Percentiles rank a stretch among this genome's conserved stretches.
Evolutionary conservation across 169 alveolate genomes (phyloP).

Genomic region (Plasmodium cynomolgi): DNA sequence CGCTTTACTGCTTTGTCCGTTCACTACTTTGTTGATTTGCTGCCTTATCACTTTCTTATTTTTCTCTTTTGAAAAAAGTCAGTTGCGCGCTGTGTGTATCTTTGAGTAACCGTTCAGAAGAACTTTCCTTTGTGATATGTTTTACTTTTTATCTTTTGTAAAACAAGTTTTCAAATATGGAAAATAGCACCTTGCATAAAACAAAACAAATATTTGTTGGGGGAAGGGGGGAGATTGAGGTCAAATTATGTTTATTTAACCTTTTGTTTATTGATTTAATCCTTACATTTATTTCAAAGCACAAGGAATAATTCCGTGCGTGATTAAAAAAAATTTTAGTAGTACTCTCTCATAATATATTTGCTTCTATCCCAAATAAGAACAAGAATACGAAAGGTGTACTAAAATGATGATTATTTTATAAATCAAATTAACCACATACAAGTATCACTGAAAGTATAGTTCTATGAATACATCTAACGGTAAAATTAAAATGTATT

Average conservation of each 20-base stretch:
- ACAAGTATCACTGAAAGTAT: neutral
- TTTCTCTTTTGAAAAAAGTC: neutral
- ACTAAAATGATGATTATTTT: neutral
- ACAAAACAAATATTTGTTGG: neutral
- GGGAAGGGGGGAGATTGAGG: neutral
- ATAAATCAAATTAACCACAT: neutral
- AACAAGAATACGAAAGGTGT: neutral
- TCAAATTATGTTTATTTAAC: neutral
- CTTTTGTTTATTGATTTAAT: neutral
- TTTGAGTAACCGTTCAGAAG: constrained; percentile 1
- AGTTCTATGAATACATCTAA: neutral
- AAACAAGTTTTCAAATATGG: neutral
- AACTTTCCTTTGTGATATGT: neutral
- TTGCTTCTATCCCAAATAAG: neutral
- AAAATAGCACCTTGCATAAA: neutral
- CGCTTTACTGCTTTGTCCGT: neutral
- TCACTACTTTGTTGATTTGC: neutral
- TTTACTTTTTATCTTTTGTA: constrained; percentile 4
- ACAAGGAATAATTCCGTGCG: neutral
- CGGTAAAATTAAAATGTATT: neutral
- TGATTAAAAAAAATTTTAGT: neutral
- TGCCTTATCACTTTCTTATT: neutral
- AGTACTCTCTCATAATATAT: neutral
- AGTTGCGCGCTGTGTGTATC: neutral
- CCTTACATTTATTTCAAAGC: neutral